Evolutionary conservation across 2,329 filamentous ascomycete species (phyloP).

Genomic region (Lizonia empirigonia): DNA sequence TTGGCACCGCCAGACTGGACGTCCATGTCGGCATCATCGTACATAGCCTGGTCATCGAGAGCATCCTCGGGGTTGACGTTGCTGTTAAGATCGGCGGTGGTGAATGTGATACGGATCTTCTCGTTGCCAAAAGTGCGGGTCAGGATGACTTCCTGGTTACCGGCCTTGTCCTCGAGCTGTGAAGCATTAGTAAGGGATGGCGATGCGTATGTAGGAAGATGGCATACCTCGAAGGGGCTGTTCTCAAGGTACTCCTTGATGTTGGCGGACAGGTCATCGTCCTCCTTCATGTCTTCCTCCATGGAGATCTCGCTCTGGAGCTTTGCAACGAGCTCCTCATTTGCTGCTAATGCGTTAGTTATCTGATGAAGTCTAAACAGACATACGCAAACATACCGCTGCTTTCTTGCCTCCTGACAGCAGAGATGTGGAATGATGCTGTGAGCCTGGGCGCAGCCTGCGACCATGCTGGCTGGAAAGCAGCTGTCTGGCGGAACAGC

Average conservation of each 20-base stretch:
- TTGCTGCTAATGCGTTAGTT: conserved; percentile 47
- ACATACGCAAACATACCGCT: conserved; percentile 24
- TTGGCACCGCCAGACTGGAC: conserved; percentile 62
- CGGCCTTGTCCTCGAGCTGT: conserved; percentile 73
- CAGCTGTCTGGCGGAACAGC: conserved; percentile 41
- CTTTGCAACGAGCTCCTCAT: conserved; percentile 84
- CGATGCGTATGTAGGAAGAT: not conserved
- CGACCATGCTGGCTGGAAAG: conserved; percentile 44
- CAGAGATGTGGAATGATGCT: conserved; percentile 53
- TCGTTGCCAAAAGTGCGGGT: conserved; percentile 85
- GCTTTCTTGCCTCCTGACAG: conserved; percentile 44
- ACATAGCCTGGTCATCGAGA: conserved; percentile 58
- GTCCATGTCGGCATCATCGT: conserved; percentile 47
- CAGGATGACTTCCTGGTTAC: conserved; percentile 86
- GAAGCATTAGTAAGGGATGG: conserved; percentile 10
- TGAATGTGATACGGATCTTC: conserved; percentile 86
- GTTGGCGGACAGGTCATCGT: conserved; percentile 73
- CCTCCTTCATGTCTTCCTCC: conserved; percentile 79
- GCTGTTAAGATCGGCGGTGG: conserved; percentile 77
- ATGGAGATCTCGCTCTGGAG: conserved; percentile 64
- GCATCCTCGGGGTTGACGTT: conserved; percentile 51
- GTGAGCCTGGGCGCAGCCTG: conserved; percentile 39
- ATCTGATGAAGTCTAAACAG: not conserved
- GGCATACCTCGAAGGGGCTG: conserved; percentile 74
- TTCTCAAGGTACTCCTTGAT: conserved; percentile 89